Conservation (phyloP, 2,329 filamentous ascomycete genomes). For the Aspergillus texensis region DNA sequence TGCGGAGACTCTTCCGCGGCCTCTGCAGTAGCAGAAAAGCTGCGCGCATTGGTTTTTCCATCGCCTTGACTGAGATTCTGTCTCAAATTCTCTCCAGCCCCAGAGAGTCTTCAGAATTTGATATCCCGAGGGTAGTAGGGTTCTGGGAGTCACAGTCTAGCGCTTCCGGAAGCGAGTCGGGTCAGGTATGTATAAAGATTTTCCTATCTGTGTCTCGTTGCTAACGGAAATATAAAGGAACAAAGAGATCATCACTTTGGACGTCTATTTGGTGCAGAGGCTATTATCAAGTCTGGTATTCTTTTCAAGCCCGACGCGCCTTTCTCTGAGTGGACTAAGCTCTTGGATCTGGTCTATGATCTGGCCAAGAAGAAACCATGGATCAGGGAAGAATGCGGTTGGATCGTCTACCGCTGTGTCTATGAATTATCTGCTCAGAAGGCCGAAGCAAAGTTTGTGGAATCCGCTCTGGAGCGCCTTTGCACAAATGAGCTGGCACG, state of each 20-base stretch:
- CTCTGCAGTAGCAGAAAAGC: constrained; percentile 89
- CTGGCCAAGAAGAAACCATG: constrained; percentile 82
- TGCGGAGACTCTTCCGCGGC: constrained; percentile 76
- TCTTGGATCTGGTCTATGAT: constrained; percentile 73
- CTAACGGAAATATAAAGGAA: constrained; percentile 60
- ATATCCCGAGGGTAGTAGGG: constrained; percentile 50
- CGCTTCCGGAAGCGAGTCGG: constrained; percentile 54
- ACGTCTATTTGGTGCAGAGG: constrained; percentile 82
- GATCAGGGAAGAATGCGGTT: constrained; percentile 85
- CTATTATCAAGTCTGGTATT: constrained; percentile 77
- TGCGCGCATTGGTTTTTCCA: constrained; percentile 83
- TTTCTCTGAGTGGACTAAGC: constrained; percentile 54
- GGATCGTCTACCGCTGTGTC: constrained; percentile 74
- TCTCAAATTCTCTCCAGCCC: constrained; percentile 63
- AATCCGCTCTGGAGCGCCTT: constrained; percentile 65
- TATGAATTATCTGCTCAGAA: constrained; percentile 52
- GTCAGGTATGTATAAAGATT: constrained; percentile 48
- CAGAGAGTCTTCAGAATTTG: constrained; percentile 36
- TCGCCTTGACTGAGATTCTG: constrained; percentile 82
- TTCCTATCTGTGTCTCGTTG: not conserved
- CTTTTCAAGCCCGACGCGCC: constrained; percentile 62
- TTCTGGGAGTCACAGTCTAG: constrained; percentile 57
- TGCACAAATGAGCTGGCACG: constrained; percentile 68
- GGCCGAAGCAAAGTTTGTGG: constrained; percentile 53
- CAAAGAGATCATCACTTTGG: constrained; percentile 84